A percentile compares a stretch with the other conserved stretches of the same genome.
phyloP scores from a whole-genome alignment of 352 stramenopile species.

The Globisporangium lucens region DNA sequence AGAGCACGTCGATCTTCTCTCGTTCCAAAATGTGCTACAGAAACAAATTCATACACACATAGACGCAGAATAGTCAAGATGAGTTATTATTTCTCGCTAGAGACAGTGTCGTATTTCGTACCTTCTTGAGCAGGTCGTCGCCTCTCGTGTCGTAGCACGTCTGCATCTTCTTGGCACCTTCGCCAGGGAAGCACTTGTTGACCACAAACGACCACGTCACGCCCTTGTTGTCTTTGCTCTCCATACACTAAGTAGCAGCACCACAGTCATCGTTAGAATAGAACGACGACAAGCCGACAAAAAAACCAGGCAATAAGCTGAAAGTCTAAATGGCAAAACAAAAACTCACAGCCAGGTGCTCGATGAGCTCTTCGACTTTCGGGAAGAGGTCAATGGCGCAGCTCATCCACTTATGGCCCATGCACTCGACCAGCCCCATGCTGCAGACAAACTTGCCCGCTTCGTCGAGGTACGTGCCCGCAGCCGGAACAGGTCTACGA shows the following conservation, averaged over 20 bases:
- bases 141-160: conserved; percentile 63
- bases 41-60: background rate
- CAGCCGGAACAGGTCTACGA: conserved; percentile 53
- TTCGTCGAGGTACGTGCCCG: conserved; percentile 52
- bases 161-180: conserved; percentile 49
- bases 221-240: conserved; percentile 76
- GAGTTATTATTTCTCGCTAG: background rate
- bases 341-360: conserved; percentile 51
- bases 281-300: conserved; percentile 5
- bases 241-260: conserved; percentile 40
- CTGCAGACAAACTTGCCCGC: conserved; percentile 67
- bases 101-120: conserved; percentile 8
- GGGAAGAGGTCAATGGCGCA: conserved; percentile 69
- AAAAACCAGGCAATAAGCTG: background rate
- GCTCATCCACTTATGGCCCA: conserved; percentile 77
- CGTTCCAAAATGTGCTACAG: conserved; percentile 49
- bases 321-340: background rate
- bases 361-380: conserved; percentile 56
- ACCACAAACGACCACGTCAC: conserved; percentile 65
- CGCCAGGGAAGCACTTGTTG: conserved; percentile 55
- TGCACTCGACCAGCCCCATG: conserved; percentile 66
- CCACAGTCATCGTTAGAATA: conserved; percentile 5
- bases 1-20: conserved; percentile 46
- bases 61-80: background rate
- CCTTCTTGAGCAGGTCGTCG: conserved; percentile 51